These are phyloP conservation scores for Mycena pura DNA, from an alignment of 768 basidiomycete genomes.

Conservation along the genomic window DNA sequence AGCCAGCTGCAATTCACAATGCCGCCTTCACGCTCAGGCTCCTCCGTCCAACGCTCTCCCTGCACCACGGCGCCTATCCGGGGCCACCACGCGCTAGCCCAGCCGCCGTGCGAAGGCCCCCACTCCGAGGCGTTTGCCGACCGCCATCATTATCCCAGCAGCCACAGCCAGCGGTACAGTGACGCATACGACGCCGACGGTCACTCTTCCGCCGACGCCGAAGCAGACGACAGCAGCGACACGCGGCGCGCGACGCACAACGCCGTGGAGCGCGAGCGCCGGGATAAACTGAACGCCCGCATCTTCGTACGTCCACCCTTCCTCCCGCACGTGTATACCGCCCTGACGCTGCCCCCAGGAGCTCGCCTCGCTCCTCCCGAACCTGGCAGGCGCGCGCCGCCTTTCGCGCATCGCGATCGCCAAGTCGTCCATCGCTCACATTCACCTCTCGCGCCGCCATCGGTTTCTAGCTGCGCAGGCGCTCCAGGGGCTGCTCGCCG, in stretches of 20 bases:
- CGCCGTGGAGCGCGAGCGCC: conserved; percentile 77
- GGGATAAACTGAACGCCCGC: conserved; percentile 77
- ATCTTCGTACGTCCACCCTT: conserved; percentile 60
- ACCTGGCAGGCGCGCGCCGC: conserved; percentile 71
- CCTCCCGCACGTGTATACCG: background rate
- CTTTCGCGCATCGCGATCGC: conserved; percentile 85
- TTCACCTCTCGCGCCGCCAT: conserved; percentile 67
- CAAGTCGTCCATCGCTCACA: conserved; percentile 75
- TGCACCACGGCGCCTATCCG: too few species aligned
- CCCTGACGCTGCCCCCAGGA: conserved; percentile 51
- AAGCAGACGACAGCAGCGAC: conserved; percentile 79
- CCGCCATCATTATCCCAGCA: too few species aligned
- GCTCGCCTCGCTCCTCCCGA: conserved; percentile 76
- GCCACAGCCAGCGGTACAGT: too few species aligned
- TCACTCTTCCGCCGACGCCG: too few species aligned
- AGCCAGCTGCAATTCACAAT: too few species aligned
- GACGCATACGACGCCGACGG: too few species aligned
- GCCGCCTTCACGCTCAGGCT: too few species aligned
- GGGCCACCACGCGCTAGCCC: too few species aligned
- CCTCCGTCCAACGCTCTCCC: too few species aligned
- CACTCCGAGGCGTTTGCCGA: too few species aligned
- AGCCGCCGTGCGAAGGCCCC: too few species aligned
- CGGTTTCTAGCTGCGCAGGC: conserved; percentile 70
- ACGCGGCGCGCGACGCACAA: conserved; percentile 84
- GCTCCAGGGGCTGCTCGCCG: conserved; percentile 62